Base-by-base conservation (phyloP, 1,139 yeast species). In the Groenewaldozyma auringiensis region DNA sequence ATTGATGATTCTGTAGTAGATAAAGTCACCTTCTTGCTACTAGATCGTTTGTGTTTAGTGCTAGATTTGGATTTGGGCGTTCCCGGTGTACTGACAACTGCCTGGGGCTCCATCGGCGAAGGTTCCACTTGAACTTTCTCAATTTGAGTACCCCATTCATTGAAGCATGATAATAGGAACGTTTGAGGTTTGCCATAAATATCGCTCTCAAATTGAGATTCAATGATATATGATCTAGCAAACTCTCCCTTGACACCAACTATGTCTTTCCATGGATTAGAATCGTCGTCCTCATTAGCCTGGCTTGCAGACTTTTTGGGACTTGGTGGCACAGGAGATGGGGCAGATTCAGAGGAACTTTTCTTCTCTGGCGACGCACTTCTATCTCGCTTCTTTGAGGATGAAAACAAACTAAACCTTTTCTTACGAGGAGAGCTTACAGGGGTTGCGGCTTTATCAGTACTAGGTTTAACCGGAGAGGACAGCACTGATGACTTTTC, bases 221-320 rank as follows among this genome's bases (percentile, higher is more conserved):
- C 78, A 44, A 75, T 76, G 47, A 89, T 69, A 54, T 81, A 81
- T 49, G 88, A 77, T 52, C 94, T 75, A 2, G 87, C 95, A 70
- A 86, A 88, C 41, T 95, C 86, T 1, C 97, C 97, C 59, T 84
- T 89, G 36, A 71, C 72, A 1, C 96, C 96, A 52, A 83, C 71
- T 48, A 75, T 68, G 31, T 58, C 57, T 16, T 58, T 55, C 69
- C 69, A 66, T 37, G 40, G 20, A 18, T 42, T 17, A 21, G 29
- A 8, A 11, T 25, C 29, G 11, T 25, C 29, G 11, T 25, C 29
- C 6, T 25, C 29, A 25, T 25, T 11, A 25, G 6, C 29, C 6
- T 25, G n/a, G n/a, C 36, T 32, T 8, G 11, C 31, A 14, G 14
- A 32, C 34, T 22, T 17, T 22, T 46, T 21, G 40, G 47, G 20